Conservation (phyloP, 805 yeast species). For the Aciculoconidium aculeatum region DNA sequence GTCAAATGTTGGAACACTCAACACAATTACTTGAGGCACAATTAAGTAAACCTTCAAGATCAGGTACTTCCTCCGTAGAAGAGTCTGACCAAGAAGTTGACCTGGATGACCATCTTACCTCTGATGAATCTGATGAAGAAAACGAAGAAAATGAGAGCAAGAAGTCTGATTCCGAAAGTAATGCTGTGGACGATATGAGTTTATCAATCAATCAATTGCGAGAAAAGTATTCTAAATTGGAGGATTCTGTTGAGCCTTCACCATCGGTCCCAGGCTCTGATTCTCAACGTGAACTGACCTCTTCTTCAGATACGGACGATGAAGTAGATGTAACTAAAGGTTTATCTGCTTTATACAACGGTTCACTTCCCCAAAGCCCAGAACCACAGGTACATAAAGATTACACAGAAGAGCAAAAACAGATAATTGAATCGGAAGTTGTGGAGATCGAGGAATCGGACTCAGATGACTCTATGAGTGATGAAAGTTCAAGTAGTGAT, state of each 20-base stretch:
- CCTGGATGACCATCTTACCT: conserved; percentile 16
- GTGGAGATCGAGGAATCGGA: too few species aligned
- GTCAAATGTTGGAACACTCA: conserved; percentile 85
- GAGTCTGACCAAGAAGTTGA: conserved; percentile 13
- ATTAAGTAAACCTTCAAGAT: conserved; percentile 36
- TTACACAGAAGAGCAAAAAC: conserved; percentile 30
- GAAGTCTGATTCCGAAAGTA: conserved; percentile 14
- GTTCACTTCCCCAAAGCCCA: neutral
- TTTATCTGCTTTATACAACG: conserved; percentile 18
- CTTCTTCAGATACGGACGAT: conserved; percentile 7
- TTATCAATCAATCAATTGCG: conserved; percentile 52
- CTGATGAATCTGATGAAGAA: conserved; percentile 19
- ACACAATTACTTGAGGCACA: conserved; percentile 88
- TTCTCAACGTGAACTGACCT: conserved; percentile 14
- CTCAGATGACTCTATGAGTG: too few species aligned
- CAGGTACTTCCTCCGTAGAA: conserved; percentile 21
- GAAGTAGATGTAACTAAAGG: conserved; percentile 10
- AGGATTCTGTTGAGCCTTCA: conserved; percentile 17
- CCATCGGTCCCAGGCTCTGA: conserved; percentile 9
- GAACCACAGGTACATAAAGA: conserved; percentile 9
- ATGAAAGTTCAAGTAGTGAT: too few species aligned
- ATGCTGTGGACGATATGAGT: too few species aligned
- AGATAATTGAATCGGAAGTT: conserved; percentile 26
- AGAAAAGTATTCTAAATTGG: conserved; percentile 48
- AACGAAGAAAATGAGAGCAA: conserved; percentile 7